Evolutionary conservation across 257 asterid species (phyloP).

Genomic region (Nicotiana knightiana): DNA sequence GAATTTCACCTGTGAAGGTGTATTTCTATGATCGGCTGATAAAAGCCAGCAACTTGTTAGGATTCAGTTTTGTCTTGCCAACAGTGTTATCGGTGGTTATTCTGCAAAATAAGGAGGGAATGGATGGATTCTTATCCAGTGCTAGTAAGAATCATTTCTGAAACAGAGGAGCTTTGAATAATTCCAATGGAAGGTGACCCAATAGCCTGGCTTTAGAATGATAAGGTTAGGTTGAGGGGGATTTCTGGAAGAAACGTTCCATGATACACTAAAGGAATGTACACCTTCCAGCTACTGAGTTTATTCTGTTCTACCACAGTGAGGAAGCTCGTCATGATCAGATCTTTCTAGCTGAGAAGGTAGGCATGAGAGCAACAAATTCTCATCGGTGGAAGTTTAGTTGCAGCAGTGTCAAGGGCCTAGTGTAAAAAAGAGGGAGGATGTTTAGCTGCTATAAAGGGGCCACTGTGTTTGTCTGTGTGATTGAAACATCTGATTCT

Average conservation of each 20-base stretch:
- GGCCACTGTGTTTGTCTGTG: not conserved
- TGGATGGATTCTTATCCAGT: not conserved
- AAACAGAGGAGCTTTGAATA: not conserved
- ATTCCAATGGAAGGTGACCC: not conserved
- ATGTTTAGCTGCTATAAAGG: conserved; percentile 2
- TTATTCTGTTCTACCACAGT: not conserved
- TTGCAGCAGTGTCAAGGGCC: not conserved
- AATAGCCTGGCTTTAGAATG: not conserved
- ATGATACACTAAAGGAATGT: not conserved
- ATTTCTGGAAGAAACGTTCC: not conserved
- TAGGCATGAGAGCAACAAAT: not conserved
- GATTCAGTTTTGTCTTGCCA: conserved; percentile 1
- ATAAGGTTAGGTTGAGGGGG: not conserved
- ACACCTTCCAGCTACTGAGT: not conserved
- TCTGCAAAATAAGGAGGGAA: not conserved
- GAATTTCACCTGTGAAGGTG: not conserved
- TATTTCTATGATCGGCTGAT: not conserved
- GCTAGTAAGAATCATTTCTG: not conserved
- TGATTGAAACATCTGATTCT: not conserved
- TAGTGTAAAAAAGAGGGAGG: not conserved
- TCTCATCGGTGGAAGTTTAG: not conserved
- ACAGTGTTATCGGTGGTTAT: not conserved
- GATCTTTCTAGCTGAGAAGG: not conserved
- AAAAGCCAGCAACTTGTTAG: not conserved
- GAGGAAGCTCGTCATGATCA: not conserved